phyloP scores from a whole-genome alignment of 179 eudicot species.

The Silene coronaria region DNA sequence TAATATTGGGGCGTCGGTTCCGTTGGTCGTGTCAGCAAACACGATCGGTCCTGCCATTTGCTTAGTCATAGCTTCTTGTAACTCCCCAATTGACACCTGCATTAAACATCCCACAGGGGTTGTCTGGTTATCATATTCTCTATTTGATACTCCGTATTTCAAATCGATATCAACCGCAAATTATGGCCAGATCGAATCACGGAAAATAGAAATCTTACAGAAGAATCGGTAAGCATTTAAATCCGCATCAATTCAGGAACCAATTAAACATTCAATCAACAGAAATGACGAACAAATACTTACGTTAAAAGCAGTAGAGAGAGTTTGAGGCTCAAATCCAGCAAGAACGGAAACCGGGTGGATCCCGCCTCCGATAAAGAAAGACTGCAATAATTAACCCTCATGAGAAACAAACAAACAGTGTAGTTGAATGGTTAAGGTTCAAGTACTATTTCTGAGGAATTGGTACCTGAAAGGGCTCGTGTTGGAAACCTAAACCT shows the following conservation, averaged over 20 bases:
- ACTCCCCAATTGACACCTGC: constrained; percentile 47
- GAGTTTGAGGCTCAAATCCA: constrained; percentile 54
- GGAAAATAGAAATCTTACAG: too few relatives aligned
- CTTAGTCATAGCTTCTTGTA: constrained; percentile 36
- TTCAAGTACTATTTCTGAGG: background rate
- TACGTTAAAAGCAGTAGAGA: constrained; percentile 72
- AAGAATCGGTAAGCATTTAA: background rate
- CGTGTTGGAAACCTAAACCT: constrained; percentile 32
- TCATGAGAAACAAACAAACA: background rate
- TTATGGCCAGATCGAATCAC: too few relatives aligned
- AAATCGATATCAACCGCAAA: background rate
- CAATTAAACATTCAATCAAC: background rate
- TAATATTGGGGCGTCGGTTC: constrained; percentile 9
- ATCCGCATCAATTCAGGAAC: background rate
- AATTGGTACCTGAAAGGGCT: constrained; percentile 44
- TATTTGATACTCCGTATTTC: background rate
- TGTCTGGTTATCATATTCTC: background rate
- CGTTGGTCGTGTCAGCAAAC: constrained; percentile 35
- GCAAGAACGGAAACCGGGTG: constrained; percentile 58
- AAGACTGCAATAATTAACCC: constrained; percentile 40
- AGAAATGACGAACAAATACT: constrained; percentile 4
- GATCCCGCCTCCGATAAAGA: constrained; percentile 72
- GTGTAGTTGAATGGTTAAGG: background rate
- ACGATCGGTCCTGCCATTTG: constrained; percentile 61
- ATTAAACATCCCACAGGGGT: too few relatives aligned